Base-by-base conservation (phyloP, 2,329 filamentous ascomycete species). In the Colletotrichum musae region DNA sequence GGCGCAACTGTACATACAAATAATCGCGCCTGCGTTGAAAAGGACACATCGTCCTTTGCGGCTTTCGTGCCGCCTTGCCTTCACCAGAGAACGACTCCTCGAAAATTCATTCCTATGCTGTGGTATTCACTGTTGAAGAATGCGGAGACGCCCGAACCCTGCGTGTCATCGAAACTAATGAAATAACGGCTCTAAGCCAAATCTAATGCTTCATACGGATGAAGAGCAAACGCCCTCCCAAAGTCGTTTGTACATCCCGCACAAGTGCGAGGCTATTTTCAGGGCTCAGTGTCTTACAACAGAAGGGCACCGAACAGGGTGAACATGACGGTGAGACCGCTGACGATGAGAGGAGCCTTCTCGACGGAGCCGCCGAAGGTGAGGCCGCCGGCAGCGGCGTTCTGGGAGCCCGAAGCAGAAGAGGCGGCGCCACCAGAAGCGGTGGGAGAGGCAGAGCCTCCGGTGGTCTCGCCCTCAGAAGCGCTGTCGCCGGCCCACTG, bases 401-500 rank as follows among this genome's bases (percentile, higher is more conserved):
- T 80, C 58, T 75, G 74, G 58, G 80, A 77, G n/a, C 75, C 75
- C 65, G 79, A 80, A 39, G 71, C 74, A 26, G 79, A 80, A 39
- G 71, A 74, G 24, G 79, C 76, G 6, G 75, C 73, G n/a, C 81
- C 80, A 12, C 77, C 76, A 5, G 77, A 77, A 58, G 79, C 76
- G 18, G 77, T 78, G 41, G 80, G 82, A 26, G 81, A 77, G 1
- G 73, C 53, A 43, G 81, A 81, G 59, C 79, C 79, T 43, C 81
- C 81, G 16, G 85, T 85, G 47, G 85, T 84, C 18, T 83, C 83
- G 52, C 85, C 82, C 0, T 62, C 52, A 18, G 68, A 70, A 28
- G 68, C 54, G 62, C 82, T 80, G 74, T 80, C 82, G 6, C 79
- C 81, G 12, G 84, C 82, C 58, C 85, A 82, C 80, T 89, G 87